These are phyloP conservation scores for Lasiosphaeria ovina DNA, from an alignment of 495 filamentous ascomycete species.

Conservation along the genomic window DNA sequence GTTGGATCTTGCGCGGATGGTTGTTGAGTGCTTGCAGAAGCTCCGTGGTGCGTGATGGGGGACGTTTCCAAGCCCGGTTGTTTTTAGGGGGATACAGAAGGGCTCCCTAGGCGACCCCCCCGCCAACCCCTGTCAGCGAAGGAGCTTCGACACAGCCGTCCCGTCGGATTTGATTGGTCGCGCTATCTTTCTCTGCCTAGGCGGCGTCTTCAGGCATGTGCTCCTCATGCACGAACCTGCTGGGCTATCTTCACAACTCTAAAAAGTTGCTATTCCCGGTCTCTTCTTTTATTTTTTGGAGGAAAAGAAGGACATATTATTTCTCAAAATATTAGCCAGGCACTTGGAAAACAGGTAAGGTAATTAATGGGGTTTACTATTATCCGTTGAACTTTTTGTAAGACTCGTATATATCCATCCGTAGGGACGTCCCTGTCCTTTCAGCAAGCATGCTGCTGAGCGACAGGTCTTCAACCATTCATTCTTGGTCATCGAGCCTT, in stretches of 20 bases:
- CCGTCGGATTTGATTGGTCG: background rate
- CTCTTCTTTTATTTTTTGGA: no score
- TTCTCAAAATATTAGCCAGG: no score
- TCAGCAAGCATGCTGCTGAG: background rate
- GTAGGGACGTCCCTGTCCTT: no score
- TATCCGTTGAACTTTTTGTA: no score
- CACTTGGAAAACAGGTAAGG: no score
- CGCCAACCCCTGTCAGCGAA: background rate
- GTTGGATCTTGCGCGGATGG: background rate
- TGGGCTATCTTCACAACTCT: no score
- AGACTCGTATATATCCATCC: no score
- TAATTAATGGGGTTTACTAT: no score
- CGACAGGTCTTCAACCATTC: background rate
- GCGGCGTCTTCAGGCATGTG: background rate
- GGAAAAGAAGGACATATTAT: no score
- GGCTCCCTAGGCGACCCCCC: background rate
- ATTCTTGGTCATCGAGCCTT: background rate
- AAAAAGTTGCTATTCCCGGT: no score
- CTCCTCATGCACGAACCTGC: background rate
- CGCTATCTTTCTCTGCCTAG: background rate
- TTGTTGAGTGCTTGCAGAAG: slow-evolving; percentile 9
- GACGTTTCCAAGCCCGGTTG: background rate
- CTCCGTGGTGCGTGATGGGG: background rate
- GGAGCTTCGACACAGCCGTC: background rate
- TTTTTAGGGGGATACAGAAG: slow-evolving; percentile 12